phyloP scores from a whole-genome alignment of 2,329 filamentous ascomycete species.

The Pseudofabraea citricarpa region DNA sequence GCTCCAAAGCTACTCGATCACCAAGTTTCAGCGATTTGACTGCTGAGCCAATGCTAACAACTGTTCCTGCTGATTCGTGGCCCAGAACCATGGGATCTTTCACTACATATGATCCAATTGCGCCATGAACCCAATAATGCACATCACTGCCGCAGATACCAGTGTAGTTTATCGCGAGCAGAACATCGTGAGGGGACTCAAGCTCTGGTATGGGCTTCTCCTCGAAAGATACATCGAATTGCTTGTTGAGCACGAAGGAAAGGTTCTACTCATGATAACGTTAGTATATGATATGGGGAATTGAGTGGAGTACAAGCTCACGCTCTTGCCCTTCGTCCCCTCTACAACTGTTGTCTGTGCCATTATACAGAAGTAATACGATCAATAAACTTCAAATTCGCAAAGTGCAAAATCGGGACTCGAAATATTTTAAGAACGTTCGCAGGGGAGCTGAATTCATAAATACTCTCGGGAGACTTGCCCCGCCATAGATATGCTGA shows the following conservation, averaged over 20 bases:
- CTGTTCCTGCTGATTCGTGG: conserved; percentile 73
- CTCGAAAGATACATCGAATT: conserved; percentile 27
- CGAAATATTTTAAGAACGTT: neutral
- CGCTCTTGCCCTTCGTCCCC: conserved; percentile 9
- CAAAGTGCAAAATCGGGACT: neutral
- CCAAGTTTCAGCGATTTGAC: conserved; percentile 63
- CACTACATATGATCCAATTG: conserved; percentile 64
- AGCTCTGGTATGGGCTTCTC: conserved; percentile 31
- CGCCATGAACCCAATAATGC: conserved; percentile 66
- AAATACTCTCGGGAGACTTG: conserved; percentile 3
- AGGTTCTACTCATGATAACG: conserved; percentile 26
- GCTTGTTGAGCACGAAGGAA: conserved; percentile 32
- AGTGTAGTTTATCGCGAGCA: conserved; percentile 60
- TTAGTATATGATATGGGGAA: conserved; percentile 2
- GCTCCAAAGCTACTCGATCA: conserved; percentile 89
- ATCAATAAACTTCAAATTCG: neutral
- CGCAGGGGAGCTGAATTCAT: neutral
- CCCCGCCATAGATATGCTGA: conserved; percentile 8
- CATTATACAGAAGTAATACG: neutral
- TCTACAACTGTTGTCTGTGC: neutral
- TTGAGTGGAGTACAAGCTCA: conserved; percentile 1
- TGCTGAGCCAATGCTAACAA: conserved; percentile 63
- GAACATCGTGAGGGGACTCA: conserved; percentile 50
- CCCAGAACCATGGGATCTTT: conserved; percentile 62
- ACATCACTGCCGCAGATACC: conserved; percentile 67